These are phyloP conservation scores for Kurtzmaniella quercitrusa DNA, from an alignment of 1,139 yeast species.

Conservation along the genomic window DNA sequence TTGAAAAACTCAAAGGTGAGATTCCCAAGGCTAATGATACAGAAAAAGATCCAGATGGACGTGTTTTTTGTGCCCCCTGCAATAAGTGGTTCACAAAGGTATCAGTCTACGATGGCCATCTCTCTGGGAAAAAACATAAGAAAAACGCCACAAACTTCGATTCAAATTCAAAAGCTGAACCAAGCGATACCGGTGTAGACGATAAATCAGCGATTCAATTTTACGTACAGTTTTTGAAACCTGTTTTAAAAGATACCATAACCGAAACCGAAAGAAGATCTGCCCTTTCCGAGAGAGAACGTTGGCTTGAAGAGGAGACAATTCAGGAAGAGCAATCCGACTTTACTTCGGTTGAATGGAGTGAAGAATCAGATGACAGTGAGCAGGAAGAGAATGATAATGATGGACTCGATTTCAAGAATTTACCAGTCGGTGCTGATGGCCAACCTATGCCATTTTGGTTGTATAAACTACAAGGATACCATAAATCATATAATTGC, in stretches of 20 bases:
- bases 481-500: conserved; percentile 69
- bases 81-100: conserved; percentile 58
- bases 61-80: conserved; percentile 62
- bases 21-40: conserved; percentile 17
- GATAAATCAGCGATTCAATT: conserved; percentile 16
- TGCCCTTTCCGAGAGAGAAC: conserved; percentile 73
- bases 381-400: conserved; percentile 21
- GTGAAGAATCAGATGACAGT: conserved; percentile 17
- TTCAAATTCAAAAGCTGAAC: conserved; percentile 9
- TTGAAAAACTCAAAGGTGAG: conserved; percentile 28
- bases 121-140: conserved; percentile 72
- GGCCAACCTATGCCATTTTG: conserved; percentile 92
- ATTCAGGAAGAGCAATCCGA: conserved; percentile 35
- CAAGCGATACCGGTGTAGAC: no score
- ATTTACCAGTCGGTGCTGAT: conserved; percentile 79
- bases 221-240: conserved; percentile 30
- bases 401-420: conserved; percentile 27
- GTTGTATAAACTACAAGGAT: conserved; percentile 87
- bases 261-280: conserved; percentile 62
- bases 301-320: conserved; percentile 44
- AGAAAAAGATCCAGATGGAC: conserved; percentile 25
- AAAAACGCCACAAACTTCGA: conserved; percentile 32
- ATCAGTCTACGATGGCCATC: conserved; percentile 66
- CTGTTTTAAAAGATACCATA: conserved; percentile 46
- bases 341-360: conserved; percentile 28